Base-by-base conservation (phyloP, 139 green algal species). In the Pleodorina starrii region DNA sequence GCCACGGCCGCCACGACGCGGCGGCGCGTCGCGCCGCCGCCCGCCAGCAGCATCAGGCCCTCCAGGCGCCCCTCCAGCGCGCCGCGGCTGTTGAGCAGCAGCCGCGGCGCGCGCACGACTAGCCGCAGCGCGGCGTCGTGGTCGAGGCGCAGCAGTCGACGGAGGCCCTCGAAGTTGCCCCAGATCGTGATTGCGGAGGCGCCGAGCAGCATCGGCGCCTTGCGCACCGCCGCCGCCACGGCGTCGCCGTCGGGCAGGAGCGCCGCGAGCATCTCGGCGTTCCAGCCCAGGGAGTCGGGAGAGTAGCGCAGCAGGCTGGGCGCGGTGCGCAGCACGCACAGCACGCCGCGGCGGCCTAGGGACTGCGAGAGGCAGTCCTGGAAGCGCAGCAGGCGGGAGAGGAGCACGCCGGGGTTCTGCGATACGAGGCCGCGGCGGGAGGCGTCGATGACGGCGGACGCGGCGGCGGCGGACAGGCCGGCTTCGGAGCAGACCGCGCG, bases 161-260 rank as follows among this genome's bases (percentile, higher is more conserved):
- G 82, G 23, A 88, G 63, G 27, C 40, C 66, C 35, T 88, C 82
- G 3, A 88, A 88, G 46, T 88, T 88, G n/a, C 66, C 82, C 82
- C 82, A 88, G 5, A 88, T 42, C 21, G 82, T 88, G 21, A 88
- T 69, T n/a, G 82, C 66, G 44, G 66, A 69, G 44, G 43, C 32
- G 82, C 40, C 29, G 5, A 88, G 82, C 35, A 88, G 66, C 82
- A 88, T 88, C 25, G 82, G 82, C 17, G 82, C 82, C 38, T 32
- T n/a, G 0, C 27, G 25, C 23, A 79, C 32, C 6, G 57, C 44
- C 7, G 19, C 35, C 23, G 44, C 40, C 21, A 76, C 21, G 36
- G n/a, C 10, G 36, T n/a, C 21, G 11, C n/a, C 42, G n/a, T 79
- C 63, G 10, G 82, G 82, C 19, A 88, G 60, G 0, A 88, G 63